Evolutionary conservation across 352 stramenopile species (phyloP), one percentile per base, ranked within the genome.

Genomic region (Blastocystis sp.): DNA sequence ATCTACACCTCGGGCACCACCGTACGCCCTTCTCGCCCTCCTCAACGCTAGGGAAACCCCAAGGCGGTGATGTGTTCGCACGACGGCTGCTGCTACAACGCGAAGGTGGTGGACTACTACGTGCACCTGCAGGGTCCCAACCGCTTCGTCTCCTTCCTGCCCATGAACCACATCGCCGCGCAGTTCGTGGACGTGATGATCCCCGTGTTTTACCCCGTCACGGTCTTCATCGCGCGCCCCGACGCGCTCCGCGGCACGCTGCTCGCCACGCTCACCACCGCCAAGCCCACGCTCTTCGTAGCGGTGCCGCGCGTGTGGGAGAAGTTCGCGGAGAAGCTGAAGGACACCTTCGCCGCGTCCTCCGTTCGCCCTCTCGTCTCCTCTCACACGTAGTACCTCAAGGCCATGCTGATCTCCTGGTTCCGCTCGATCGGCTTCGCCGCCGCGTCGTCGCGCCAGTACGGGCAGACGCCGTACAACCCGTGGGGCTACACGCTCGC

Each of bases 341-440:
- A 91, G 41, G 51, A 50, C 3, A 41, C 41, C 21, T 88, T 78
- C 60, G 62, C 69, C 55, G 16, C 35, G 26, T 31, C 50, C 19
- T 70, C 33, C 33, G 62, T 90, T n/a, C 13, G 13, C 33, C 29
- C 95, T 96, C 91, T 94, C 92, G 16, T 90, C 94, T 45, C 81
- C 93, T 4, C 91, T 96, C 80, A 94, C 93, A 6, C 90, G 94
- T 59, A 94, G 93, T 95, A 95, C 59, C 91, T 97, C 67, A 98
- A 97, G 92, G 96, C 96, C 91, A 93, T 93, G 76, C 95, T 98
- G 77, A 94, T 94, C 9, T 93, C 91, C 3, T 97, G 94, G 94
- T 95, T 95, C 62, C 98, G 97, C 91, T 93, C 78, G n/a, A 92
- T 92, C 65, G 91, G 91, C n/a, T 67, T 81, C 35, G 62, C 88